These are phyloP conservation scores for Pisolithus tinctorius DNA, from an alignment of 768 basidiomycete genomes.

Conservation along the genomic window DNA sequence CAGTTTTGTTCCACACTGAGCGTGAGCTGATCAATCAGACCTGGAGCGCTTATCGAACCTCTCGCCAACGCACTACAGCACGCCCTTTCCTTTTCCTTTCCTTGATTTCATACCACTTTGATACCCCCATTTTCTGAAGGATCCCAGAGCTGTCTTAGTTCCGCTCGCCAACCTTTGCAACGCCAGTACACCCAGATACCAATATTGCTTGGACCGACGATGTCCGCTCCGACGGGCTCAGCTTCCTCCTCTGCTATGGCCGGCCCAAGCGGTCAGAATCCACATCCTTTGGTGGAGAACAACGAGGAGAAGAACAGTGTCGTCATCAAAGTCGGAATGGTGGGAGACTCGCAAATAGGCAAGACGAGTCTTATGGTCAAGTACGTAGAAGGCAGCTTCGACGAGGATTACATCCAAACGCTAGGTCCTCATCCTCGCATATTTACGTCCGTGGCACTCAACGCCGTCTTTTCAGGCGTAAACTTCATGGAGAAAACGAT, in stretches of 20 bases:
- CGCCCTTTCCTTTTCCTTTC: constrained; percentile 33
- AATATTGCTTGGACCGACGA: constrained; percentile 16
- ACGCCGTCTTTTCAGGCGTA: constrained; percentile 50
- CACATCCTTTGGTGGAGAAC: constrained; percentile 45
- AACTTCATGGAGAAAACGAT: constrained; percentile 99
- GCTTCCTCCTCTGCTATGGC: constrained; percentile 36
- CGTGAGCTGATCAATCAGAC: constrained; percentile 28
- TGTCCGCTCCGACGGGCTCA: constrained; percentile 49
- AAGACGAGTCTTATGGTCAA: constrained; percentile 99
- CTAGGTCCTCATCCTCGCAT: constrained; percentile 49
- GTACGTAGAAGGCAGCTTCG: constrained; percentile 97
- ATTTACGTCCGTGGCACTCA: constrained; percentile 5
- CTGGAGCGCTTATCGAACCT: constrained; percentile 29
- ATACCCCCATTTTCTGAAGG: constrained; percentile 21
- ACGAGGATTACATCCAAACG: constrained; percentile 99
- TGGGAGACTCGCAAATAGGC: constrained; percentile 98
- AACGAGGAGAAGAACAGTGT: constrained; percentile 82
- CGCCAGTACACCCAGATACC: constrained; percentile 14
- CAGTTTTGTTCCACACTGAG: constrained; percentile 20
- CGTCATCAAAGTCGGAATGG: constrained; percentile 99
- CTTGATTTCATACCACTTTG: constrained; percentile 18
- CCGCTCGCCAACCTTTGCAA: constrained; percentile 5
- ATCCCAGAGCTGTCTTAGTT: constrained; percentile 1
- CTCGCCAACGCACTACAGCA: constrained; percentile 26
- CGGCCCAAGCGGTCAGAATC: constrained; percentile 48